Percentiles rank a stretch among this genome's conserved stretches.
Conservation (phyloP, 345 rosid genomes). For the Linum trigynum region DNA sequence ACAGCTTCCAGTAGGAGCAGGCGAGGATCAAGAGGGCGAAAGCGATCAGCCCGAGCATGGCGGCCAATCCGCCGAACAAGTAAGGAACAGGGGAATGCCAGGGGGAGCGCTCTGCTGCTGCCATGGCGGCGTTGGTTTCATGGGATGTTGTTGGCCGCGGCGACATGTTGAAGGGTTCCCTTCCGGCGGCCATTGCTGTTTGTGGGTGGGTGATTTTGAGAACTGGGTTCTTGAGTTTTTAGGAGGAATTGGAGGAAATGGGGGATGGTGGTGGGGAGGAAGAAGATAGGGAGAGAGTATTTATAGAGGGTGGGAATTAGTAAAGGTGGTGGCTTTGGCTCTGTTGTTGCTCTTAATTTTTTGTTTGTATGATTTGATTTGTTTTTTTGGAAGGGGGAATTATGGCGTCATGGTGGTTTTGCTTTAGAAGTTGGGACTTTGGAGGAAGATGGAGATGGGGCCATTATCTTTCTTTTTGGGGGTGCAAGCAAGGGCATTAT, state of each 20-base stretch:
- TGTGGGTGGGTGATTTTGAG: not conserved
- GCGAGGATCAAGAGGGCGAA: slow-evolving; percentile 84
- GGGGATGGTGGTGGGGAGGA: not conserved
- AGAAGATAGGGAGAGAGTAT: not conserved
- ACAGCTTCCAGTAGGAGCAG: slow-evolving; percentile 86
- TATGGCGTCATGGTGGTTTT: not conserved
- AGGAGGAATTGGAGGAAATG: not conserved
- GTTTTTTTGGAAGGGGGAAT: not conserved
- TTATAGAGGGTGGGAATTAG: not conserved
- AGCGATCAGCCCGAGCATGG: slow-evolving; percentile 86
- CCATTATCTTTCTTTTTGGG: too few relatives aligned
- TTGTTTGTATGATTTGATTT: too few relatives aligned
- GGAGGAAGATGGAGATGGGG: not conserved
- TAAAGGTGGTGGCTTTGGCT: not conserved
- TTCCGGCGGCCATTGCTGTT: slow-evolving; percentile 18
- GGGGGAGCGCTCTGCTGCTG: slow-evolving; percentile 39
- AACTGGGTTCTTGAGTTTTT: not conserved
- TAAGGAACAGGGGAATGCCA: slow-evolving; percentile 97
- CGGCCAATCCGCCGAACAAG: slow-evolving; percentile 86
- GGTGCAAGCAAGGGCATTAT: too few relatives aligned
- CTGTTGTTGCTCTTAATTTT: not conserved
- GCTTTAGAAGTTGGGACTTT: not conserved
- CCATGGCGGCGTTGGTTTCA: not conserved
- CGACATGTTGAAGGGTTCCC: slow-evolving; percentile 33
- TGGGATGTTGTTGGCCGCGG: slow-evolving; percentile 5